phyloP scores from a whole-genome alignment of 1,139 yeast species.

The Candida glucosophila region DNA sequence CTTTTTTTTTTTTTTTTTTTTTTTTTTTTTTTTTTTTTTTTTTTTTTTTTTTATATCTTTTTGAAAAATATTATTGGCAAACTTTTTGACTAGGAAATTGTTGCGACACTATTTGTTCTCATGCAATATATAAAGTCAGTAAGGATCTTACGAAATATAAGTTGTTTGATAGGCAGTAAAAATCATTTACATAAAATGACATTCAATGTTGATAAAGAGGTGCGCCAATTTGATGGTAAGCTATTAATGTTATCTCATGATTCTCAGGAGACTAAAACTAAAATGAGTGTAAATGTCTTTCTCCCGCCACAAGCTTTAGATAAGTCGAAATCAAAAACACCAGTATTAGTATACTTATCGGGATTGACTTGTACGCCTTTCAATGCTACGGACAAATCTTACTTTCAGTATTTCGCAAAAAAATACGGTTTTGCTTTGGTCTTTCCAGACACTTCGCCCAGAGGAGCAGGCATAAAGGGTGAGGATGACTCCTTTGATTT shows the following conservation, averaged over 20 bases:
- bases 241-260: slow-evolving; percentile 68
- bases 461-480: slow-evolving; percentile 79
- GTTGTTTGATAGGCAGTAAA: not conserved
- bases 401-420: slow-evolving; percentile 73
- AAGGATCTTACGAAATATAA: not conserved
- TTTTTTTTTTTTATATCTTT: no score
- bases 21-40: no score
- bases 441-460: slow-evolving; percentile 95
- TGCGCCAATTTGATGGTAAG: slow-evolving; percentile 68
- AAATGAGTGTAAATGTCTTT: slow-evolving; percentile 78
- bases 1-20: no score
- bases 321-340: slow-evolving; percentile 29
- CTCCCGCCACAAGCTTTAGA: slow-evolving; percentile 51
- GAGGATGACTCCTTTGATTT: slow-evolving; percentile 84
- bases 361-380: slow-evolving; percentile 93
- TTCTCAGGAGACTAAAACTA: slow-evolving; percentile 55
- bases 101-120: not conserved
- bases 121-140: no score
- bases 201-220: slow-evolving; percentile 47
- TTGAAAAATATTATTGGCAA: no score
- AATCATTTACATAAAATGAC: slow-evolving; percentile 30
- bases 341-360: slow-evolving; percentile 73
- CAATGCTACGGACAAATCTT: slow-evolving; percentile 93
- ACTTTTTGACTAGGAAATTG: slow-evolving; percentile 1
- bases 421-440: slow-evolving; percentile 80